Conservation (phyloP, 129 eudicot genomes). For the Tanacetum coccineum region DNA sequence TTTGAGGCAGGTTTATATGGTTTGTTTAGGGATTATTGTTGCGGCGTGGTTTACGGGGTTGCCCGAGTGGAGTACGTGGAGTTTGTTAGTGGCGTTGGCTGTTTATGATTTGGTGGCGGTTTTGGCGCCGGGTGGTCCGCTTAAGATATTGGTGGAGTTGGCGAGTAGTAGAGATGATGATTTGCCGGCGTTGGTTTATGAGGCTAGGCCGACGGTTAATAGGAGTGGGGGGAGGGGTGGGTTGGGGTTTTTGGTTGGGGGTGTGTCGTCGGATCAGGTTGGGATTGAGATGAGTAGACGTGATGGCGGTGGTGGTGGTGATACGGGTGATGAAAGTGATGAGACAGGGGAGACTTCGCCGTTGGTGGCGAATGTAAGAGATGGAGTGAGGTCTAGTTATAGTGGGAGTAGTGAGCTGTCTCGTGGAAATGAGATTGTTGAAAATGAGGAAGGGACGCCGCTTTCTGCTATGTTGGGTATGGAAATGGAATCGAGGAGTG, state of each 20-base stretch:
- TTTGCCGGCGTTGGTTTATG: constrained; percentile 86
- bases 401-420: constrained; percentile 17
- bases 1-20: constrained; percentile 70
- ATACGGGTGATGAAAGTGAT: constrained; percentile 18
- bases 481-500: constrained; percentile 21
- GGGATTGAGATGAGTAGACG: constrained; percentile 32
- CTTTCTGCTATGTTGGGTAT: constrained; percentile 34
- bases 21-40: constrained; percentile 67
- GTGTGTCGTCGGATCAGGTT: constrained; percentile 34
- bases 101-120: constrained; percentile 91
- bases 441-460: constrained; percentile 33
- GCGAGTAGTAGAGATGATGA: constrained; percentile 85
- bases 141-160: constrained; percentile 83
- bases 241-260: constrained; percentile 64
- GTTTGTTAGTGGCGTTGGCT: constrained; percentile 75
- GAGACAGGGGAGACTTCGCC: constrained; percentile 52
- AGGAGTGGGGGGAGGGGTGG: constrained; percentile 29
- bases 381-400: constrained; percentile 22
- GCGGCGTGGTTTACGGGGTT: constrained; percentile 91
- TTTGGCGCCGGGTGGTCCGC: constrained; percentile 94
- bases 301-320: no score
- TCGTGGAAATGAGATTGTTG: constrained; percentile 25
- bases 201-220: constrained; percentile 67
- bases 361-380: constrained; percentile 49
- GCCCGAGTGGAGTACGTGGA: constrained; percentile 99